These are phyloP conservation scores for Ceratocystis colombiana DNA, from an alignment of 2,329 filamentous ascomycete species.

Conservation along the genomic window DNA sequence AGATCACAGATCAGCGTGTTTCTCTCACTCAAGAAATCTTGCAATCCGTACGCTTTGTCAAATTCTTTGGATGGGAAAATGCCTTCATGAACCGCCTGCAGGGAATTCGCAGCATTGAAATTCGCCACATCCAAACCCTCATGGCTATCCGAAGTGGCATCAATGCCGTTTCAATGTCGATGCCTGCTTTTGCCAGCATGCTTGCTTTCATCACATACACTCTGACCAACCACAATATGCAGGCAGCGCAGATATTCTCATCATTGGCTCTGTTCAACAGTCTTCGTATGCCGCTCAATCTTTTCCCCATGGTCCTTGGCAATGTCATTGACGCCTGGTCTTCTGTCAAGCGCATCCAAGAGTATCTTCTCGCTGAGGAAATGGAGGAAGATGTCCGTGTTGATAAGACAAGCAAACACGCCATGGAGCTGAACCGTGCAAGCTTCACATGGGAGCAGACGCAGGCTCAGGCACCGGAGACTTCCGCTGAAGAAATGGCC, in stretches of 20 bases:
- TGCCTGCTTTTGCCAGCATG: conserved; percentile 94
- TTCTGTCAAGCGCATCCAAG: conserved; percentile 73
- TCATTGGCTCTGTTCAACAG: conserved; percentile 90
- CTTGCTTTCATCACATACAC: conserved; percentile 80
- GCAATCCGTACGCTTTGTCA: conserved; percentile 85
- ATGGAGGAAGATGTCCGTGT: conserved; percentile 57
- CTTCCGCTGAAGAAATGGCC: conserved; percentile 31
- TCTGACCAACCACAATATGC: conserved; percentile 54
- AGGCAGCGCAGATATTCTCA: conserved; percentile 75
- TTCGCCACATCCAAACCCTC: conserved; percentile 71
- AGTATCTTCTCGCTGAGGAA: conserved; percentile 81
- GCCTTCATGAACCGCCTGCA: conserved; percentile 70
- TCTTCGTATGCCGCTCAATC: conserved; percentile 77
- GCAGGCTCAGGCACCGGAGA: conserved; percentile 42
- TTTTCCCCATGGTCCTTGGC: conserved; percentile 78
- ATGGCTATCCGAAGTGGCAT: conserved; percentile 76
- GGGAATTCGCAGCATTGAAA: conserved; percentile 64
- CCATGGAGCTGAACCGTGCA: conserved; percentile 61
- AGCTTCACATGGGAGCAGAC: conserved; percentile 81
- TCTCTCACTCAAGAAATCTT: conserved; percentile 87
- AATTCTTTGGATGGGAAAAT: conserved; percentile 91
- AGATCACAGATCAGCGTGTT: conserved; percentile 85
- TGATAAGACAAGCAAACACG: conserved; percentile 50
- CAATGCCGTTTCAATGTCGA: conserved; percentile 70
- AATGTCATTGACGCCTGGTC: conserved; percentile 84